A percentile compares a stretch with the other conserved stretches of the same genome.
Conservation (phyloP, 768 basidiomycete genomes). For the Boletus speciosus region DNA sequence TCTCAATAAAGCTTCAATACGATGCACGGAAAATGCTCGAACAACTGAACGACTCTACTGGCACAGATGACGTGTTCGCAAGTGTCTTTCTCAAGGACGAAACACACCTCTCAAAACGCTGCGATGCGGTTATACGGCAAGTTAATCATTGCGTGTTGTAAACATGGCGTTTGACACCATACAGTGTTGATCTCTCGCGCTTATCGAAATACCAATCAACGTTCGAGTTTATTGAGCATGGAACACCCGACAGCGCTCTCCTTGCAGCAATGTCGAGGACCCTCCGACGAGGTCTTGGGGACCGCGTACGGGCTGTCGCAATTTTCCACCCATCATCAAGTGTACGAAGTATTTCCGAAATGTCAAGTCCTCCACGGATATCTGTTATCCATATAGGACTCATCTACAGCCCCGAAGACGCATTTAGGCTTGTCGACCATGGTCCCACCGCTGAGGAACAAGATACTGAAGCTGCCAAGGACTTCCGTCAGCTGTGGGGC, state of each 20-base stretch:
- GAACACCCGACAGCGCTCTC: conserved; percentile 55
- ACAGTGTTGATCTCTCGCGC: conserved; percentile 47
- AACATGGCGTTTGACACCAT: background rate
- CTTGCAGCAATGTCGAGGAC: conserved; percentile 48
- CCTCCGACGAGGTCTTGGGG: conserved; percentile 66
- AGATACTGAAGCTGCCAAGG: conserved; percentile 45
- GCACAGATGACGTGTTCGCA: conserved; percentile 60
- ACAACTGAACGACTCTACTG: conserved; percentile 46
- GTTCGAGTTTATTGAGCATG: conserved; percentile 46
- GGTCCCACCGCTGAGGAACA: conserved; percentile 75
- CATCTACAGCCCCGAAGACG: conserved; percentile 65
- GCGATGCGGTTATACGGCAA: conserved; percentile 70
- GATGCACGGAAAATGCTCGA: conserved; percentile 77
- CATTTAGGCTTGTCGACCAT: conserved; percentile 86
- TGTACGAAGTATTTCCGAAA: conserved; percentile 48
- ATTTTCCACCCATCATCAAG: conserved; percentile 52
- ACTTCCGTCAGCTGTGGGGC: conserved; percentile 89
- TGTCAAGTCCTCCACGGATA: conserved; percentile 48
- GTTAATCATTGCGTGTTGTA: conserved; percentile 16
- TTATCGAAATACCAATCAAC: conserved; percentile 42
- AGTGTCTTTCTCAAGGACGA: conserved; percentile 72
- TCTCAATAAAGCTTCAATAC: conserved; percentile 54
- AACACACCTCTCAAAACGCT: conserved; percentile 59
- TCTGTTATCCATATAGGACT: conserved; percentile 67
- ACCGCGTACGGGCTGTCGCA: conserved; percentile 63